phyloP scores from a whole-genome alignment of 2,329 filamentous ascomycete genomes.

The Pezicula carpinea region DNA sequence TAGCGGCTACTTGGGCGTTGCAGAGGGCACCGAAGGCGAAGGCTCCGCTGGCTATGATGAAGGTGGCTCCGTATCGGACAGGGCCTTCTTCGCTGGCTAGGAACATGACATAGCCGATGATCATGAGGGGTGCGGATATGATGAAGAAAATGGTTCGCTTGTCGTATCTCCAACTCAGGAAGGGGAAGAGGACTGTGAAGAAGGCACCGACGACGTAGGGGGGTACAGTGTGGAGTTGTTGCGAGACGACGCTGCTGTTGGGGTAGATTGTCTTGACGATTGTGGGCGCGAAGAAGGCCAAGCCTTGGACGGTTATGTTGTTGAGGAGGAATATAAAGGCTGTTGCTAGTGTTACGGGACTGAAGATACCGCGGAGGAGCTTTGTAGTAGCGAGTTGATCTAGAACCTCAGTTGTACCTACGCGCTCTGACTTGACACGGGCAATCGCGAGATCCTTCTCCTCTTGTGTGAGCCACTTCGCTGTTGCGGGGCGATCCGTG shows the following conservation, averaged over 20 bases:
- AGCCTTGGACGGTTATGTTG: slow-evolving; percentile 62
- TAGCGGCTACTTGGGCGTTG: slow-evolving; percentile 64
- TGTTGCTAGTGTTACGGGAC: slow-evolving; percentile 52
- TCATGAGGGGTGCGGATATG: slow-evolving; percentile 55
- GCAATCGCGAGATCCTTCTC: slow-evolving; percentile 62
- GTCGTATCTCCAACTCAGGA: slow-evolving; percentile 57
- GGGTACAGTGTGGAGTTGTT: slow-evolving; percentile 42
- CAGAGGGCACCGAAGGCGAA: slow-evolving; percentile 61
- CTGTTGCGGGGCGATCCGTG: slow-evolving; percentile 63
- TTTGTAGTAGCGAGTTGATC: slow-evolving; percentile 57
- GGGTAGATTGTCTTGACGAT: slow-evolving; percentile 68
- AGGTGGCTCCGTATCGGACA: slow-evolving; percentile 65
- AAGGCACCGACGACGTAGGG: slow-evolving; percentile 61
- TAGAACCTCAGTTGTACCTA: slow-evolving; percentile 54
- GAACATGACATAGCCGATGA: slow-evolving; percentile 69
- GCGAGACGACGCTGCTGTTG: slow-evolving; percentile 47
- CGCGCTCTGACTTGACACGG: slow-evolving; percentile 62
- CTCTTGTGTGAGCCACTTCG: slow-evolving; percentile 59
- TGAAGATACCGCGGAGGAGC: slow-evolving; percentile 55
- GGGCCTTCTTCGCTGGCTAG: slow-evolving; percentile 46
- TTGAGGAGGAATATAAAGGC: slow-evolving; percentile 57
- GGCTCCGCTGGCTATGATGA: slow-evolving; percentile 60
- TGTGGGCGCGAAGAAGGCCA: slow-evolving; percentile 67
- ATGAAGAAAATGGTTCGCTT: slow-evolving; percentile 57
- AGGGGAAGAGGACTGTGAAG: slow-evolving; percentile 43